These are phyloP conservation scores for Ajuga reptans DNA, from an alignment of 305 asterid species.

Conservation along the genomic window DNA sequence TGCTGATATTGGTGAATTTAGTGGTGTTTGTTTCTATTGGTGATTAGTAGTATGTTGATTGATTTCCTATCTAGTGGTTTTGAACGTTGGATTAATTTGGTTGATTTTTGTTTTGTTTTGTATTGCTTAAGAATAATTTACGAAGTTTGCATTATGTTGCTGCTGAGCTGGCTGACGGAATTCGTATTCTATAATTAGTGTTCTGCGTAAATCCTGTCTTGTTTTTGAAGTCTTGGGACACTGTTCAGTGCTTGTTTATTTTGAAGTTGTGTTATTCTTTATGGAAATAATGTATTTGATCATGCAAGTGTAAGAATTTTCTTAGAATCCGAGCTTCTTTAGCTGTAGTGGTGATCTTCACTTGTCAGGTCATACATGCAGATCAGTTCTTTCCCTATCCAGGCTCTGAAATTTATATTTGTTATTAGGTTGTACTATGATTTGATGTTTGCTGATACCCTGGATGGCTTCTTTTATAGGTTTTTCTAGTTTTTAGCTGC, in stretches of 20 bases:
- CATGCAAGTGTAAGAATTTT: background rate
- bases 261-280: background rate
- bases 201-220: background rate
- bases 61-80: background rate
- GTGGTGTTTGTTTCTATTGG: background rate
- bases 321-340: background rate
- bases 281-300: background rate
- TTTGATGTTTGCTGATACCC: constrained; percentile 18
- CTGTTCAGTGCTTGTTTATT: background rate
- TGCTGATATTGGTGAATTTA: constrained; percentile 14
- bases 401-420: background rate
- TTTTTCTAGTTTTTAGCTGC: constrained; percentile 26
- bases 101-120: background rate
- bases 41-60: constrained; percentile 6
- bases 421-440: background rate
- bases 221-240: constrained; percentile 9
- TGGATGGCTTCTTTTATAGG: constrained; percentile 24
- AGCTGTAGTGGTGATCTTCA: background rate
- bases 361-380: background rate
- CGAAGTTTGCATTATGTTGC: constrained; percentile 1
- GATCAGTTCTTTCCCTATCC: background rate
- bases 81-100: background rate
- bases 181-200: constrained; percentile 4
- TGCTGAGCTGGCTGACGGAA: background rate
- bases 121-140: background rate